Evolutionary conservation across 2,329 filamentous ascomycete species (phyloP).

Genomic region (Fusarium robinianum): DNA sequence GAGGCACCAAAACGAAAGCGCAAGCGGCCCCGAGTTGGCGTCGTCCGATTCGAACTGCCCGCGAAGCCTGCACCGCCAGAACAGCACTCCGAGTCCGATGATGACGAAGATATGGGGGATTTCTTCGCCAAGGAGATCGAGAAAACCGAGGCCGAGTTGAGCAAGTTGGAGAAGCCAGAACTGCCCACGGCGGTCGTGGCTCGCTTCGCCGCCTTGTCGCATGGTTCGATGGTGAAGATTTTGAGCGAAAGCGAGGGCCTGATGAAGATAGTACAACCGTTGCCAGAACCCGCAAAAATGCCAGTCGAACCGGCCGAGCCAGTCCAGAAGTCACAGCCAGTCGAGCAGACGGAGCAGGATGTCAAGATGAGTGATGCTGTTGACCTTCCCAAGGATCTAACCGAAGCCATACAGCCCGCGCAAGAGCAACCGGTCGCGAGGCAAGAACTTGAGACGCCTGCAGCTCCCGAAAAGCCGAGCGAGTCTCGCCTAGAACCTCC

Average conservation of each 20-base stretch:
- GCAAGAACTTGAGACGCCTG: neutral
- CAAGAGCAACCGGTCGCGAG: slow-evolving; percentile 1
- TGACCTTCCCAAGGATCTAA: slow-evolving; percentile 1
- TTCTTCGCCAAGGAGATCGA: slow-evolving; percentile 59
- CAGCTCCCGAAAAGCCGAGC: too few species aligned
- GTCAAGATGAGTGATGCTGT: slow-evolving; percentile 31
- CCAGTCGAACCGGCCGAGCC: slow-evolving; percentile 3
- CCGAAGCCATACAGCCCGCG: neutral
- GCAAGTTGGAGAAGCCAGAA: slow-evolving; percentile 50
- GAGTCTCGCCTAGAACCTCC: too few species aligned
- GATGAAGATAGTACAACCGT: slow-evolving; percentile 47
- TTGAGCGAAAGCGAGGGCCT: slow-evolving; percentile 51
- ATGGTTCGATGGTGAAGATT: slow-evolving; percentile 55
- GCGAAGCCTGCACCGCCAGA: slow-evolving; percentile 41
- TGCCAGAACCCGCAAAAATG: slow-evolving; percentile 41
- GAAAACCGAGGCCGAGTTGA: slow-evolving; percentile 55
- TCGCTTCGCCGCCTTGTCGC: slow-evolving; percentile 53
- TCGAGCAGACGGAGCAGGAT: slow-evolving; percentile 14
- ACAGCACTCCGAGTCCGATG: slow-evolving; percentile 54
- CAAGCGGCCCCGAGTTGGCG: slow-evolving; percentile 38
- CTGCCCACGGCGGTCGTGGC: slow-evolving; percentile 48
- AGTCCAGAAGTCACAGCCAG: slow-evolving; percentile 1
- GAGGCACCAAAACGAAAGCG: slow-evolving; percentile 31
- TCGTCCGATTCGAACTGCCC: slow-evolving; percentile 48
- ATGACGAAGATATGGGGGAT: slow-evolving; percentile 63